Evolutionary conservation across 1,284 basidiomycete genomes (phyloP), one percentile per base, ranked within the genome.

Genomic region (Coriolopsis trogii): DNA sequence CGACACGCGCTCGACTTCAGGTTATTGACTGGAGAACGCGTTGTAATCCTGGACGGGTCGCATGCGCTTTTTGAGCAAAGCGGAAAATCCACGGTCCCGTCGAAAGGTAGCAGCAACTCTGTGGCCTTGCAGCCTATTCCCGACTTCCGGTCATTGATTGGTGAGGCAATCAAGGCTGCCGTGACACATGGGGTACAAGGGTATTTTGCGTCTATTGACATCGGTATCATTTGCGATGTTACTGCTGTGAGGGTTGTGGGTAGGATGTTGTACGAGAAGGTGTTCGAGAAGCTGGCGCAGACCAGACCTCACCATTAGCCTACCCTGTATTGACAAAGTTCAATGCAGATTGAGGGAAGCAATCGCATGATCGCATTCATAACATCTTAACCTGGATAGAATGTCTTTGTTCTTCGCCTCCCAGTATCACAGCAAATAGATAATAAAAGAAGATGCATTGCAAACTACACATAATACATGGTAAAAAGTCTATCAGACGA

Each of bases 1-100:
- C 78, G 87, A 61, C 84, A 90, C 64, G 90, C 87, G 0, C 73
- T 93, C 37, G 90, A 93, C 63, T 81, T 93, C 66, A 81, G 91
- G 62, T 74, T 92, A 62, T 80, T 91, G 79, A 78, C 73, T 10
- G 76, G 75, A 24, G 79, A 81, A 54, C 80, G 84, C 16, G 77
- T 90, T 9, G 80, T 77, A 12, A 81, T 91, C 44, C 66, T 90
- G 28, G 89, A 91, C 62, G 85, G 77, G 2, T 84, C 86, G 1
- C 75, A 80, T 62, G 80, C 82, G 2, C 65, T 88, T 8, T 85
- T 83, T 58, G 69, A 69, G 31, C 52, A 63, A 18, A 63, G 67
- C 20, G 49, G 50, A 4, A 51, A 53, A 31, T n/a, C n/a, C n/a
- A n/a, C n/a, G n/a, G n/a, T n/a, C n/a, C n/a, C n/a, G n/a, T n/a